A percentile compares a stretch with the other conserved stretches of the same genome.
phyloP scores from a whole-genome alignment of 768 basidiomycete species.

The Russula foetens region DNA sequence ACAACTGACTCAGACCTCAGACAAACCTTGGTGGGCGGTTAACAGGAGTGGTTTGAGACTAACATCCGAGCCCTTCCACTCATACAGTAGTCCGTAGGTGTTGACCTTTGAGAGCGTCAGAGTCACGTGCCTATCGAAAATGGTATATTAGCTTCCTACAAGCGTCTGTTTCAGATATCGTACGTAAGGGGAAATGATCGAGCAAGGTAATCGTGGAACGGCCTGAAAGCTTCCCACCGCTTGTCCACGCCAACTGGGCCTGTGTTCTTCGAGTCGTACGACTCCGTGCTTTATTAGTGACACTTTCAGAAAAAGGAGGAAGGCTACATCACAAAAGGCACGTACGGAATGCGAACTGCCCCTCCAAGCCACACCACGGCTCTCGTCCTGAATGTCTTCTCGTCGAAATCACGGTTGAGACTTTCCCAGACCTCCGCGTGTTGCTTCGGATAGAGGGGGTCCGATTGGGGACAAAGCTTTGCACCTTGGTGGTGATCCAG shows the following conservation, averaged over 20 bases:
- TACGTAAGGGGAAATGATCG: slow-evolving; percentile 57
- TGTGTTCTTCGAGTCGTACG: slow-evolving; percentile 45
- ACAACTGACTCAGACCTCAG: slow-evolving; percentile 17
- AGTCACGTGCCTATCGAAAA: slow-evolving; percentile 35
- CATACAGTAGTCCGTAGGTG: slow-evolving; percentile 51
- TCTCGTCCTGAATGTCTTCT: slow-evolving; percentile 28
- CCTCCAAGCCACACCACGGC: slow-evolving; percentile 34
- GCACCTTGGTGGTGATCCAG: neutral
- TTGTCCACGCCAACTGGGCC: slow-evolving; percentile 40
- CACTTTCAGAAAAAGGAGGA: neutral
- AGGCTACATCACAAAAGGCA: neutral
- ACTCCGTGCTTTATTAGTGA: slow-evolving; percentile 37
- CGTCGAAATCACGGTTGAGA: slow-evolving; percentile 26
- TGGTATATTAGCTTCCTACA: neutral
- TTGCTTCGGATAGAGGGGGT: slow-evolving; percentile 27
- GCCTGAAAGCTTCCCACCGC: slow-evolving; percentile 35
- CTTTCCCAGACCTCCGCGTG: slow-evolving; percentile 28
- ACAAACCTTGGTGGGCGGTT: slow-evolving; percentile 45
- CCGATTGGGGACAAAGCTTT: slow-evolving; percentile 23
- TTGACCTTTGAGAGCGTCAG: slow-evolving; percentile 50
- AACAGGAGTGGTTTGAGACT: slow-evolving; percentile 48
- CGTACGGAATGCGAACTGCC: slow-evolving; percentile 34
- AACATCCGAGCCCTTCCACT: slow-evolving; percentile 47
- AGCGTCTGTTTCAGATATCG: slow-evolving; percentile 16
- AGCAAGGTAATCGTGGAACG: slow-evolving; percentile 36